Conservation (phyloP, 345 rosid species). For the Hirschfeldia incana region DNA sequence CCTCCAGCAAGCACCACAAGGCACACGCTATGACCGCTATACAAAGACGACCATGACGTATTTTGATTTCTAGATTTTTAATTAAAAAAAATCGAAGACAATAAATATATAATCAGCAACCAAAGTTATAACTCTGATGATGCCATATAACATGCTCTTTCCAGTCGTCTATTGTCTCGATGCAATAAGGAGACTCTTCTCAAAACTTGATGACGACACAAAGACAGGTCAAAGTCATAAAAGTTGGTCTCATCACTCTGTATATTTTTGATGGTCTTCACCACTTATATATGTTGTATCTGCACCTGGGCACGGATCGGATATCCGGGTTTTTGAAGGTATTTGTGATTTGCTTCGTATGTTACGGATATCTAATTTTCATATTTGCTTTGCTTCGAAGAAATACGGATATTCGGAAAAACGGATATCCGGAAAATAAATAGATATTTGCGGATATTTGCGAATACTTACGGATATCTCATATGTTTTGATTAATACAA, state of each 20-base stretch:
- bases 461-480: too few relatives aligned
- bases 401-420: too few relatives aligned
- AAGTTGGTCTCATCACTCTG: slow-evolving; percentile 1
- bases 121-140: not conserved
- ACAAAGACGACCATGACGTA: not conserved
- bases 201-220: not conserved
- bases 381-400: too few relatives aligned
- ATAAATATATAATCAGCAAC: not conserved
- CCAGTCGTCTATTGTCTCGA: not conserved
- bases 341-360: too few relatives aligned
- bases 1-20: not conserved
- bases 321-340: too few relatives aligned
- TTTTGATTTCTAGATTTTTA: not conserved
- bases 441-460: too few relatives aligned
- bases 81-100: too few relatives aligned
- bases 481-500: too few relatives aligned
- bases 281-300: not conserved
- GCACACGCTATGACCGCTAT: not conserved
- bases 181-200: slow-evolving; percentile 18
- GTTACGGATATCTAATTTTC: too few relatives aligned
- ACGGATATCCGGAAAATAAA: too few relatives aligned
- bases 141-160: not conserved
- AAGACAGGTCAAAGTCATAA: slow-evolving; percentile 13
- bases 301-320: too few relatives aligned
- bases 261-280: not conserved